A percentile compares a stretch with the other conserved stretches of the same genome.
Conservation (phyloP, 805 yeast species). For the Saccharomyces kudriavzevii region DNA sequence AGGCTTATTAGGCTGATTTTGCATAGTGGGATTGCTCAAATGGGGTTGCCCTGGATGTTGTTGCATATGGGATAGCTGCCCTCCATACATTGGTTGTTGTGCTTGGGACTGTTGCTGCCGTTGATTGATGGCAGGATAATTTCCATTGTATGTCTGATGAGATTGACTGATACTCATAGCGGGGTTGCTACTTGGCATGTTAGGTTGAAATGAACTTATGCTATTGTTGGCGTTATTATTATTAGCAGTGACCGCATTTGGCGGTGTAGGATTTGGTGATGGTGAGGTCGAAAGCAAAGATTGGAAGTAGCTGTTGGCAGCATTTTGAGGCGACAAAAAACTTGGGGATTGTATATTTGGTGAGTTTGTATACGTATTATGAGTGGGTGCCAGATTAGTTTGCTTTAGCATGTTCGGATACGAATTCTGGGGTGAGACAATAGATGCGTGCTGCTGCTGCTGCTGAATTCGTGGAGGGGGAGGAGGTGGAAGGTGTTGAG, state of each 20-base stretch:
- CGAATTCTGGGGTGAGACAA: not conserved
- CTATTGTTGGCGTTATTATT: not conserved
- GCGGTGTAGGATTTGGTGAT: conserved; percentile 14
- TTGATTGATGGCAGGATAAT: not conserved
- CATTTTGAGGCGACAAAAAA: conserved; percentile 19
- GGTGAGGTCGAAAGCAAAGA: conserved; percentile 24
- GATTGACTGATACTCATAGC: not conserved
- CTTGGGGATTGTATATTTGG: conserved; percentile 7
- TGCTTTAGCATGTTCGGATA: not conserved
- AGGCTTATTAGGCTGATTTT: conserved; percentile 1
- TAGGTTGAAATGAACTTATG: not conserved
- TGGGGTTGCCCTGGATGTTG: not conserved
- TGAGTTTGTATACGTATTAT: not conserved
- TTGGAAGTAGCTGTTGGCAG: conserved; percentile 24
- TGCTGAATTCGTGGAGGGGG: conserved; percentile 3
- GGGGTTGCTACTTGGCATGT: not conserved
- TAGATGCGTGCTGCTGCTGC: conserved; percentile 6
- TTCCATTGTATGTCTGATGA: not conserved
- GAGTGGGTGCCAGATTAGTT: not conserved
- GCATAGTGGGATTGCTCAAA: conserved; percentile 1
- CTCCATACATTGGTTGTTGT: not conserved
- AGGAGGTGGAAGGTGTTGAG: conserved; percentile 8
- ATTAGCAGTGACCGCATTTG: not conserved
- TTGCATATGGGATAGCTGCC: not conserved
- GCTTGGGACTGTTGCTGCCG: not conserved